phyloP scores from a whole-genome alignment of 768 basidiomycete species.

The Amanita jacksonii region DNA sequence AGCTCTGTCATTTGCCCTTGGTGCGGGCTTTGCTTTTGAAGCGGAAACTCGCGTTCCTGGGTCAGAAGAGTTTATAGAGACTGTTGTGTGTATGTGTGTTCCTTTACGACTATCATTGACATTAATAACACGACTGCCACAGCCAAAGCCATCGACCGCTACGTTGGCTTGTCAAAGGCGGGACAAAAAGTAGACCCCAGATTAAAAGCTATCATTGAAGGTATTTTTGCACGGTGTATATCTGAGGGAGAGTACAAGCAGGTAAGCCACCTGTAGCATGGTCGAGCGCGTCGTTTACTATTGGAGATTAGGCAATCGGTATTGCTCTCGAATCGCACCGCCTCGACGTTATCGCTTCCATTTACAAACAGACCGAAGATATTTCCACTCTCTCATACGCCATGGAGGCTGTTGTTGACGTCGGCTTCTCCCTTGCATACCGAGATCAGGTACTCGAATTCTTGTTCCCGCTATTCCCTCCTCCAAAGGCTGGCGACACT shows the following conservation, averaged over 20 bases:
- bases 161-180: slow-evolving; percentile 59
- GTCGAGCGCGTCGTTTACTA: slow-evolving; percentile 10
- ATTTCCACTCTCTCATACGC: slow-evolving; percentile 79
- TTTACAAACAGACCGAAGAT: slow-evolving; percentile 70
- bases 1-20: slow-evolving; percentile 89
- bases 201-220: slow-evolving; percentile 78
- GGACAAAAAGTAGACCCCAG: slow-evolving; percentile 67
- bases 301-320: slow-evolving; percentile 64
- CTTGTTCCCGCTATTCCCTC: slow-evolving; percentile 80
- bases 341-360: slow-evolving; percentile 73
- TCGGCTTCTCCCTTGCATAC: slow-evolving; percentile 79
- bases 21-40: slow-evolving; percentile 82
- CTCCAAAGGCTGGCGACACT: slow-evolving; percentile 57
- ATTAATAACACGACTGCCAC: slow-evolving; percentile 6
- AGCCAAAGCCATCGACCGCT: slow-evolving; percentile 97
- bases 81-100: slow-evolving; percentile 73
- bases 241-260: slow-evolving; percentile 88
- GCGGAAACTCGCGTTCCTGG: slow-evolving; percentile 51
- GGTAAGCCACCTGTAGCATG: slow-evolving; percentile 29
- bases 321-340: slow-evolving; percentile 90
- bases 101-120: background rate
- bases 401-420: slow-evolving; percentile 86
- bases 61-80: slow-evolving; percentile 87
- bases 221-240: slow-evolving; percentile 80
- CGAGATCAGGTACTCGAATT: slow-evolving; percentile 75